These are phyloP conservation scores for Penicillium sp. DNA, from an alignment of 2,329 filamentous ascomycete genomes.

Conservation along the genomic window DNA sequence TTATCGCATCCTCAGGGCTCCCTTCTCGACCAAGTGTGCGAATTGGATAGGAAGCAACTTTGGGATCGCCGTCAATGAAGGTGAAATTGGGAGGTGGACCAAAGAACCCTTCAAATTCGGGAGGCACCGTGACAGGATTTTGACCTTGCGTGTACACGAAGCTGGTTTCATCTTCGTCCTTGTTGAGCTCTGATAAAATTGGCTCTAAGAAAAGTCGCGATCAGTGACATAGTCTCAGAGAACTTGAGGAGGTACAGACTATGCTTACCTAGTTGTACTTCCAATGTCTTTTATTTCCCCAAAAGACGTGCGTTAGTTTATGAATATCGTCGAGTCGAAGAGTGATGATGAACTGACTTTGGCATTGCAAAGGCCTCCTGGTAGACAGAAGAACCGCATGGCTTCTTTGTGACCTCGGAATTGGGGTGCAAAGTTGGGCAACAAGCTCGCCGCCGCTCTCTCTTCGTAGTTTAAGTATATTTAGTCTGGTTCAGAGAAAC, in stretches of 20 bases:
- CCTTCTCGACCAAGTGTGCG: slow-evolving; percentile 7
- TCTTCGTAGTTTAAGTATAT: neutral
- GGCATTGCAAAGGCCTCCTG: slow-evolving; percentile 30
- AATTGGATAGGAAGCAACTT: neutral
- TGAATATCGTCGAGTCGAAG: neutral
- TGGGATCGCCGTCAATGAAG: slow-evolving; percentile 20
- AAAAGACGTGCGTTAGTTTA: neutral
- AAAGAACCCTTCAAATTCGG: slow-evolving; percentile 28
- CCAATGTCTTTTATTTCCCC: slow-evolving; percentile 15
- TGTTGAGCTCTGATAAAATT: slow-evolving; percentile 23
- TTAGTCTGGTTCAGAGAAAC: neutral
- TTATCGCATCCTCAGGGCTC: slow-evolving; percentile 26
- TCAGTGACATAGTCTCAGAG: neutral
- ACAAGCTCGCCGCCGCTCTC: neutral
- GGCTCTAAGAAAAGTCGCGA: neutral
- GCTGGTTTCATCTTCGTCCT: slow-evolving; percentile 18
- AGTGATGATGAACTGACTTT: slow-evolving; percentile 21
- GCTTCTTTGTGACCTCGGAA: neutral
- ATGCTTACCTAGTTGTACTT: slow-evolving; percentile 28
- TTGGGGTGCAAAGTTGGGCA: no score
- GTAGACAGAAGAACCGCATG: slow-evolving; percentile 34
- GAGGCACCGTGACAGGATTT: slow-evolving; percentile 19
- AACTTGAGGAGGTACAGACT: neutral
- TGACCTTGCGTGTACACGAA: slow-evolving; percentile 30
- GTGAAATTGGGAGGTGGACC: slow-evolving; percentile 33